Percentiles rank a stretch among this genome's conserved stretches.
Conservation (phyloP, 2,329 filamentous ascomycete genomes). For the Colletotrichum neosansevieriae region DNA sequence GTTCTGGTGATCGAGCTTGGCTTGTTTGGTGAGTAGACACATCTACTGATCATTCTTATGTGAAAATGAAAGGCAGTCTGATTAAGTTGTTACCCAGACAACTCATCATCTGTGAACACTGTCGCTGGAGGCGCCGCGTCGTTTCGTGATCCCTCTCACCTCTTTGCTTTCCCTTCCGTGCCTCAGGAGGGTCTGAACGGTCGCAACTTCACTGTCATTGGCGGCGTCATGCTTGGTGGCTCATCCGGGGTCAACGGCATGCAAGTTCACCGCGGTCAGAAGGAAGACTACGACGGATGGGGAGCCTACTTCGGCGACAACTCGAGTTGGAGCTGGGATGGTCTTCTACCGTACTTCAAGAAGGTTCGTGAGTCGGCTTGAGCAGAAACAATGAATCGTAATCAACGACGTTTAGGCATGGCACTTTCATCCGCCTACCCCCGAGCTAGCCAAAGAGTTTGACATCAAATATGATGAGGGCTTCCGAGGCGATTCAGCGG, state of each 20-base stretch:
- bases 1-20: conserved; percentile 44
- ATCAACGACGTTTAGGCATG: conserved; percentile 35
- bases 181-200: conserved; percentile 40
- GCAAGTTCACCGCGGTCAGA: conserved; percentile 45
- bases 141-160: conserved; percentile 17
- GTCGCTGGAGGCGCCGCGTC: conserved; percentile 34
- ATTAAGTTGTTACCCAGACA: conserved; percentile 15
- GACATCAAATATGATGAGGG: conserved; percentile 45
- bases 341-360: conserved; percentile 47
- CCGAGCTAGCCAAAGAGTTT: conserved; percentile 41
- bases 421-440: conserved; percentile 43
- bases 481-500: conserved; percentile 43
- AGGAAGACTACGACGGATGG: conserved; percentile 47
- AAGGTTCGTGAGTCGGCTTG: conserved; percentile 40
- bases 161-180: conserved; percentile 37
- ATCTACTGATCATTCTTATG: too few species aligned
- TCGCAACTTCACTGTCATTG: conserved; percentile 39
- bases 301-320: conserved; percentile 41
- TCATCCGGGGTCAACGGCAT: conserved; percentile 47
- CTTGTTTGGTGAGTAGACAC: conserved; percentile 27
- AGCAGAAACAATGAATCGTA: neutral
- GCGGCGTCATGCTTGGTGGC: conserved; percentile 46
- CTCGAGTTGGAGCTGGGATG: conserved; percentile 46
- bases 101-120: conserved; percentile 44
- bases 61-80: too few species aligned